A percentile compares a stretch with the other conserved stretches of the same genome.
Evolutionary conservation across 2,329 filamentous ascomycete genomes (phyloP).

Genomic region (Tetracladium maxilliforme): DNA sequence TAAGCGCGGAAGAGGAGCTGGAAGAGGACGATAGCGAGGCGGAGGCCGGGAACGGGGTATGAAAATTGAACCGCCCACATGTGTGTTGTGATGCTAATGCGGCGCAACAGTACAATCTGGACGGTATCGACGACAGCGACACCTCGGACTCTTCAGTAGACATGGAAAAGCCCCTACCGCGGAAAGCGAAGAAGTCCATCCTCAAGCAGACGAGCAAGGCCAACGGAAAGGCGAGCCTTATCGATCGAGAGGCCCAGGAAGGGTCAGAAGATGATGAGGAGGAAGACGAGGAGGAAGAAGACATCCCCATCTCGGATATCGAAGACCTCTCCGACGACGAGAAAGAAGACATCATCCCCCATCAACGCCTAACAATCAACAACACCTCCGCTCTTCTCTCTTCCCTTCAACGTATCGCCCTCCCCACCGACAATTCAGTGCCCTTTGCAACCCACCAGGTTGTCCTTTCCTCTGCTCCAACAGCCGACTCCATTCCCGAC

Average conservation of each 20-base stretch:
- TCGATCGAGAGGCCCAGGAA: slow-evolving; percentile 9
- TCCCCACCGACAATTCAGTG: slow-evolving; percentile 52
- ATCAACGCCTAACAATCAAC: slow-evolving; percentile 93
- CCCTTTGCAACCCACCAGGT: slow-evolving; percentile 77
- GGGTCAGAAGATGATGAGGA: slow-evolving; percentile 39
- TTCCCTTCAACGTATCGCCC: slow-evolving; percentile 63
- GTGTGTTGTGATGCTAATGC: slow-evolving; percentile 23
- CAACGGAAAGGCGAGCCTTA: slow-evolving; percentile 20
- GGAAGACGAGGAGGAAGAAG: slow-evolving; percentile 66
- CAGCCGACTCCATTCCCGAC: slow-evolving; percentile 61
- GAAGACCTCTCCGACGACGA: slow-evolving; percentile 67
- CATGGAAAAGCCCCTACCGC: slow-evolving; percentile 56
- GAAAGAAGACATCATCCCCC: slow-evolving; percentile 72
- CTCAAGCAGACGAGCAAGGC: slow-evolving; percentile 23
- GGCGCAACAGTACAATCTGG: slow-evolving; percentile 27
- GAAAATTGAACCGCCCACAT: slow-evolving; percentile 11
- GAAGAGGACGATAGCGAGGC: slow-evolving; percentile 24
- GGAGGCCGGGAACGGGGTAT: slow-evolving; percentile 12
- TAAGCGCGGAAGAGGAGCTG: slow-evolving; percentile 15
- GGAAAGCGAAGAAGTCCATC: slow-evolving; percentile 34
- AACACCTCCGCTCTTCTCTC: slow-evolving; percentile 78
- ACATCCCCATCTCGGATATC: slow-evolving; percentile 80
- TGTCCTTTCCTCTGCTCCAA: slow-evolving; percentile 51
- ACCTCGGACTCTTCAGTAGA: slow-evolving; percentile 59
- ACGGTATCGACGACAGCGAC: slow-evolving; percentile 45